Percentiles rank a stretch among this genome's conserved stretches.
Evolutionary conservation across 2,329 filamentous ascomycete species (phyloP).

Genomic region (Dactylellina cionopaga): DNA sequence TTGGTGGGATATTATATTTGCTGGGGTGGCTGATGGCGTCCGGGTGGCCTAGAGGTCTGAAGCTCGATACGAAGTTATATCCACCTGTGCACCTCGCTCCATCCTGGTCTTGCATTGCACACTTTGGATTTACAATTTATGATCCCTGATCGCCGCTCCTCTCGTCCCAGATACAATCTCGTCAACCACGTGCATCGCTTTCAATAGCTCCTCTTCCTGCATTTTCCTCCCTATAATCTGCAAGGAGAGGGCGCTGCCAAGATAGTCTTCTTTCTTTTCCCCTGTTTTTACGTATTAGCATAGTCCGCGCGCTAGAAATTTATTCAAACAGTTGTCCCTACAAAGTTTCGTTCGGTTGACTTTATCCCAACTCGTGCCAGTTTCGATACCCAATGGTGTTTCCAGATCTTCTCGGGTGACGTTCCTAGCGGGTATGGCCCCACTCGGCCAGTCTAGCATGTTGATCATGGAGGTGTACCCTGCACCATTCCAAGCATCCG

Average conservation of each 20-base stretch:
- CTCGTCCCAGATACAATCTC: slow-evolving; percentile 56
- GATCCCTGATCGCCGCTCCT: slow-evolving; percentile 43
- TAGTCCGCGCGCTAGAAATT: not conserved
- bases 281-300: slow-evolving; percentile 45
- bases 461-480: slow-evolving; percentile 72
- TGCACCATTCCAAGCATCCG: slow-evolving; percentile 72
- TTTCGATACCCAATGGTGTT: slow-evolving; percentile 33
- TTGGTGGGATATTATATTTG: slow-evolving; percentile 22
- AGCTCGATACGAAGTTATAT: not conserved
- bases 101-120: not conserved
- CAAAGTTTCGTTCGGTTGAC: slow-evolving; percentile 44
- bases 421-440: slow-evolving; percentile 55
- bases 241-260: slow-evolving; percentile 65
- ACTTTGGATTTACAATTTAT: slow-evolving; percentile 29
- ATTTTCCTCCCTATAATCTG: slow-evolving; percentile 67
- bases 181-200: slow-evolving; percentile 59
- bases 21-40: slow-evolving; percentile 14
- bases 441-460: slow-evolving; percentile 71
- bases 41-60: not conserved
- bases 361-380: slow-evolving; percentile 42
- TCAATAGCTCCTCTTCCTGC: slow-evolving; percentile 67
- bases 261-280: slow-evolving; percentile 64
- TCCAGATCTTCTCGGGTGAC: slow-evolving; percentile 41
- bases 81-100: not conserved
- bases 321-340: slow-evolving; percentile 19